Conservation (phyloP, 495 filamentous ascomycete species). For the Neurospora intermedia region DNA sequence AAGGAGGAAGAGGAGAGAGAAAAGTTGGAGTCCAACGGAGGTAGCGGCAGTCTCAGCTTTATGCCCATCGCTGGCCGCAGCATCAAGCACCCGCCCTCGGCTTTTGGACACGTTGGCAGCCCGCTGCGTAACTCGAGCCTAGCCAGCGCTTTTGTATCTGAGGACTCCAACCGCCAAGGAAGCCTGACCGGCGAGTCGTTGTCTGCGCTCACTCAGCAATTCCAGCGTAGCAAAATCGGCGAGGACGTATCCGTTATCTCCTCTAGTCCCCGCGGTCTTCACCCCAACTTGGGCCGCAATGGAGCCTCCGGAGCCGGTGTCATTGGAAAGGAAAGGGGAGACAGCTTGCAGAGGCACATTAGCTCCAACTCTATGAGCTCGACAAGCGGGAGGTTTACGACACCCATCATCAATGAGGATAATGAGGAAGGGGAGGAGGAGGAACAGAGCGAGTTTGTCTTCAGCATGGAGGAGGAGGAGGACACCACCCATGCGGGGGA, state of each 20-base stretch:
- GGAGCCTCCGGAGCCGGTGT: conserved; percentile 11
- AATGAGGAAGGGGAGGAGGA: conserved; percentile 34
- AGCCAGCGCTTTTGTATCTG: conserved; percentile 54
- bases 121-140: conserved; percentile 78
- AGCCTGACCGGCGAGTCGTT: conserved; percentile 39
- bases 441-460: conserved; percentile 66
- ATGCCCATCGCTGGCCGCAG: conserved; percentile 13
- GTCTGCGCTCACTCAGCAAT: conserved; percentile 61
- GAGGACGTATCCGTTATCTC: conserved; percentile 24
- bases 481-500: conserved; percentile 27
- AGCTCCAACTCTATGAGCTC: conserved; percentile 42
- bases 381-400: conserved; percentile 42
- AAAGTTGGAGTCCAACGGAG: conserved; percentile 42
- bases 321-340: conserved; percentile 26
- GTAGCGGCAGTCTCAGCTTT: conserved; percentile 1
- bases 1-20: conserved; percentile 65
- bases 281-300: conserved; percentile 24
- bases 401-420: conserved; percentile 38
- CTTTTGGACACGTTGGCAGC: conserved; percentile 83
- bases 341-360: conserved; percentile 38
- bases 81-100: conserved; percentile 36
- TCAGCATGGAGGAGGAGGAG: conserved; percentile 71
- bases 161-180: conserved; percentile 27
- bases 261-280: conserved; percentile 27
- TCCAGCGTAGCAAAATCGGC: conserved; percentile 44